Evolutionary conservation across 768 basidiomycete species (phyloP).

Genomic region (Lentinula sp.): DNA sequence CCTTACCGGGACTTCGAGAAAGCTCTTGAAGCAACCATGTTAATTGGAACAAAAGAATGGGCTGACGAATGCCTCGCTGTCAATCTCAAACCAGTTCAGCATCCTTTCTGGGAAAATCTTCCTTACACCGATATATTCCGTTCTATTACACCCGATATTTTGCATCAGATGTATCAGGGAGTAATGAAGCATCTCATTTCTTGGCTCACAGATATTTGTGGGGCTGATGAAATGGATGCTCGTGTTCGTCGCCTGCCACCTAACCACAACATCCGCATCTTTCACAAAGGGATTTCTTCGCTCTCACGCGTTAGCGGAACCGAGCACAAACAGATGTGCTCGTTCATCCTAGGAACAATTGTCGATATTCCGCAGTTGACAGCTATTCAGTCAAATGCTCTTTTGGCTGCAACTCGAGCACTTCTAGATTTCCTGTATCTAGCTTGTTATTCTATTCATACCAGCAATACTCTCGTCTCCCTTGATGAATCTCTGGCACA

Average conservation of each 20-base stretch:
- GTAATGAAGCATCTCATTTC: too few species aligned
- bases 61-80: slow-evolving; percentile 3
- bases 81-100: slow-evolving; percentile 11
- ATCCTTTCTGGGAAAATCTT: slow-evolving; percentile 19
- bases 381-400: neutral
- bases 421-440: too few species aligned
- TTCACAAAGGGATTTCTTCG: too few species aligned
- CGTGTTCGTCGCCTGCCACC: too few species aligned
- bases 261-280: too few species aligned
- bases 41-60: neutral
- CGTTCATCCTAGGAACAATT: slow-evolving; percentile 16
- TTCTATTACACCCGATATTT: slow-evolving; percentile 16
- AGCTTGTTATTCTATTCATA: slow-evolving; percentile 19
- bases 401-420: too few species aligned
- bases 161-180: slow-evolving; percentile 23
- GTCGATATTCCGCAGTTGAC: slow-evolving; percentile 11
- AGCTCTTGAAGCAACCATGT: neutral
- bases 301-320: slow-evolving; percentile 20
- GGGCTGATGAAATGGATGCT: too few species aligned
- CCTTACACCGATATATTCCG: slow-evolving; percentile 16
- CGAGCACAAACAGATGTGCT: too few species aligned
- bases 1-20: neutral
- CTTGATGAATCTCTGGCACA: slow-evolving; percentile 31
- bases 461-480: too few species aligned
- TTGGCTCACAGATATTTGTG: too few species aligned